These are phyloP conservation scores for Ogataea methanolica DNA, from an alignment of 805 yeast species.

Conservation along the genomic window DNA sequence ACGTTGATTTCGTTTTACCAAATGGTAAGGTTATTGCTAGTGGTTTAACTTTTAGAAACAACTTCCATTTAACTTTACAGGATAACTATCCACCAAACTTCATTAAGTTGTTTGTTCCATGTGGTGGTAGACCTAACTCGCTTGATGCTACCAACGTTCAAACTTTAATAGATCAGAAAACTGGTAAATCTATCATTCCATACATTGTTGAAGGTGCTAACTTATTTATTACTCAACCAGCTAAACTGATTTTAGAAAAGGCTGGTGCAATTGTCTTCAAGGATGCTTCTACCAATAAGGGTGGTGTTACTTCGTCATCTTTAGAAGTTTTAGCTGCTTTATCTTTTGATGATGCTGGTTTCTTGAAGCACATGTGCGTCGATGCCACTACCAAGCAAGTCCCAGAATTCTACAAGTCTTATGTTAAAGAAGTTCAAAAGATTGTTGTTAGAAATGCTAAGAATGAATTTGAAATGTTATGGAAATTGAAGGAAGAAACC, in stretches of 20 bases:
- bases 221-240: slow-evolving; percentile 89
- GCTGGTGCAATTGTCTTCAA: slow-evolving; percentile 87
- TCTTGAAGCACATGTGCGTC: slow-evolving; percentile 75
- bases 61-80: slow-evolving; percentile 73
- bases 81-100: slow-evolving; percentile 53
- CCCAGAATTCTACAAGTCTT: slow-evolving; percentile 76
- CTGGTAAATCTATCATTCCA: slow-evolving; percentile 75
- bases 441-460: slow-evolving; percentile 75
- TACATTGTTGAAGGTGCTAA: slow-evolving; percentile 97
- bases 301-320: slow-evolving; percentile 97
- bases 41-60: slow-evolving; percentile 88
- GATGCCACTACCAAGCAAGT: slow-evolving; percentile 44
- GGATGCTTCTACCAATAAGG: slow-evolving; percentile 96
- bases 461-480: slow-evolving; percentile 79
- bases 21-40: slow-evolving; percentile 69
- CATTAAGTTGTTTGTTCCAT: slow-evolving; percentile 88
- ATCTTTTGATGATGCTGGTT: slow-evolving; percentile 81
- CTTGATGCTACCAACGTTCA: slow-evolving; percentile 81
- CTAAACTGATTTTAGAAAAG: slow-evolving; percentile 77
- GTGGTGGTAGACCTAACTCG: slow-evolving; percentile 99
- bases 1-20: slow-evolving; percentile 72
- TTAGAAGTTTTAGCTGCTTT: slow-evolving; percentile 92
- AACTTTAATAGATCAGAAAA: slow-evolving; percentile 62
- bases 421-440: slow-evolving; percentile 78
- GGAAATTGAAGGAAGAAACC: slow-evolving; percentile 67